These are phyloP conservation scores for Cystobasidium tubakii DNA, from an alignment of 768 basidiomycete species.

Conservation along the genomic window DNA sequence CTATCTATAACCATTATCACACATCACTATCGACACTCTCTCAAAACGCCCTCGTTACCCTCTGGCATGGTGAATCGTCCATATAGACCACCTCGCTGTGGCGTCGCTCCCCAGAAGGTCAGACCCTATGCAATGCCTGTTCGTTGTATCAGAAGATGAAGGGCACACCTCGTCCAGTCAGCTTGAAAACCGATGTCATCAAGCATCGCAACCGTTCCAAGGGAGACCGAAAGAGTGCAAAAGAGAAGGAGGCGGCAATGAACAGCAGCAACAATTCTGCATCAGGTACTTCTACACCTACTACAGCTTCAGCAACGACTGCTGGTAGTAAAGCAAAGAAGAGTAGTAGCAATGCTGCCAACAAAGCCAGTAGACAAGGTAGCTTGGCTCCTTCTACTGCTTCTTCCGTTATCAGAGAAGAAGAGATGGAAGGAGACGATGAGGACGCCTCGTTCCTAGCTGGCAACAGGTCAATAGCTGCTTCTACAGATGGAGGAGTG, in stretches of 20 bases:
- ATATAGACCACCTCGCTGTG: conserved; percentile 46
- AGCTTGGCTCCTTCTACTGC: conserved; percentile 11
- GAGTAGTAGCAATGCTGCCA: neutral
- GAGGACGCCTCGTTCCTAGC: neutral
- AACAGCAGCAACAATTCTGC: neutral
- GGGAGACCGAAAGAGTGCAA: conserved; percentile 39
- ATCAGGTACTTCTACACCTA: neutral
- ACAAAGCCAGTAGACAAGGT: conserved; percentile 4
- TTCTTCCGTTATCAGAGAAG: neutral
- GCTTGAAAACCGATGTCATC: conserved; percentile 47
- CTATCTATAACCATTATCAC: too few relatives aligned
- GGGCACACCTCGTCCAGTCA: conserved; percentile 45
- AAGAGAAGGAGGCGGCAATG: conserved; percentile 17
- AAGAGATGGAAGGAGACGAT: neutral
- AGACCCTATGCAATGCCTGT: conserved; percentile 47
- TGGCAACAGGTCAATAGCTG: neutral
- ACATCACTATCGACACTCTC: too few relatives aligned
- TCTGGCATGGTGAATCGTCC: neutral
- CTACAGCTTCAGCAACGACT: neutral
- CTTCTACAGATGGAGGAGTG: neutral
- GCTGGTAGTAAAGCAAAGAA: neutral
- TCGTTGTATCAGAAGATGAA: conserved; percentile 47
- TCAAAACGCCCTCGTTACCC: too few relatives aligned
- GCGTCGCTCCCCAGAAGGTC: conserved; percentile 44
- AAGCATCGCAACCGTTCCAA: conserved; percentile 46